Base-by-base conservation (phyloP, 805 yeast species). In the Zygosaccharomyces lentus region DNA sequence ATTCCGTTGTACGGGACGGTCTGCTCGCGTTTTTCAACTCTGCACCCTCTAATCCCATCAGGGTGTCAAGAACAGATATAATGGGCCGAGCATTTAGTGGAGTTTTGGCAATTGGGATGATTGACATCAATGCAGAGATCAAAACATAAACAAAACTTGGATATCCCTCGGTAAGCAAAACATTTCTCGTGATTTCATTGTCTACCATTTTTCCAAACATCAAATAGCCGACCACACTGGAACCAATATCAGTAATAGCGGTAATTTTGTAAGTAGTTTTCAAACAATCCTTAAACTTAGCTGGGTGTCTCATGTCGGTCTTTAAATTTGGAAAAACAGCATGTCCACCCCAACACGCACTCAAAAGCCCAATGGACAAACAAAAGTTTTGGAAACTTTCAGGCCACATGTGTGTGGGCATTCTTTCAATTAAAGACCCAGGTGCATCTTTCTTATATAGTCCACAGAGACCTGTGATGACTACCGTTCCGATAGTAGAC, bases 291-390 rank as follows among this genome's bases (percentile, higher is more conserved):
- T 67, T 66, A 62, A 77, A 83, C 51, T 75, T 77, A 25, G 69
- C 61, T 6, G 88, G 88, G 45, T 76, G 81, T 57, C 80, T 73
- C 85, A 84, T 85, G 61, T 84, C 93, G 32, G 76, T 68, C 60
- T 78, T 81, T 36, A 84, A 67, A 55, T 82, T 86, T 2, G 91
- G 91, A 53, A 83, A 83, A 6, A 85, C 82, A 1, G 88, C 87
- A 61, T 84, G 91, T 2, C 93, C 93, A 46, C 91, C 91, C 80
- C 87, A 84, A 9, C 89, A 88, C 3, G 90, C 88, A 74, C 84
- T 76, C 48, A 81, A 73, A 24, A 84, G 72, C 2, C 91, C 91
- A 46, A 82, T 66, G 7, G 84, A 74, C 37, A 84, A 69, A 38
- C 84, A 72, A 26, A 80, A 70, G 50, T 76, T 78, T 5, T 73